Conservation (phyloP, 2,329 filamentous ascomycete genomes). For the Coniochaeta pulveracea region DNA sequence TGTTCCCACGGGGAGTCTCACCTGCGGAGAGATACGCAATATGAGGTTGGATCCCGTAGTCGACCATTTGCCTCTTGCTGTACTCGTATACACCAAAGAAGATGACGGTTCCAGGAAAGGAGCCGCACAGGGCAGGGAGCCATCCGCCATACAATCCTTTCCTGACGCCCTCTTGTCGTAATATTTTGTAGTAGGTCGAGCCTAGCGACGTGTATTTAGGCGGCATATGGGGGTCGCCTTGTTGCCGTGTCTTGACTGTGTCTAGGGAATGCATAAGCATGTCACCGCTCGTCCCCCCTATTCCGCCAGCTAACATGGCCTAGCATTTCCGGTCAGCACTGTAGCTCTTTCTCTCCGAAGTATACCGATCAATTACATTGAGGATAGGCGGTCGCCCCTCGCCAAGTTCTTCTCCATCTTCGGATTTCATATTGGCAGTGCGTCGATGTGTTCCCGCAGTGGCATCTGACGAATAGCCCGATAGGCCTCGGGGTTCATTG, state of each 20-base stretch:
- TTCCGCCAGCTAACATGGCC: slow-evolving; percentile 91
- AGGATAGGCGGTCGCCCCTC: slow-evolving; percentile 51
- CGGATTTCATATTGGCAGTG: slow-evolving; percentile 22
- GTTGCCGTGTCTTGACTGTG: slow-evolving; percentile 95
- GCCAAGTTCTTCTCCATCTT: slow-evolving; percentile 28
- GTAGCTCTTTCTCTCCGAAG: too few relatives aligned
- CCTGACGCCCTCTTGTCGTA: slow-evolving; percentile 78
- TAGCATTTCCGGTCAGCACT: slow-evolving; percentile 23
- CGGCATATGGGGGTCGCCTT: slow-evolving; percentile 87
- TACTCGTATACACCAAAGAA: slow-evolving; percentile 97
- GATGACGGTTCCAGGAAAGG: slow-evolving; percentile 83
- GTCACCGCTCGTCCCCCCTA: slow-evolving; percentile 88
- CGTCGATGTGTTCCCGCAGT: slow-evolving; percentile 9
- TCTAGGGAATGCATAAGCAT: slow-evolving; percentile 98
- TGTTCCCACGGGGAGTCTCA: slow-evolving; percentile 27
- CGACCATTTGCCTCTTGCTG: slow-evolving; percentile 83
- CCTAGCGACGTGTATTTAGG: slow-evolving; percentile 87
- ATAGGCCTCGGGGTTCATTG: slow-evolving; percentile 13
- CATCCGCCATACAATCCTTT: slow-evolving; percentile 91
- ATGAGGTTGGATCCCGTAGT: slow-evolving; percentile 69
- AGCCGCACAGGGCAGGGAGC: slow-evolving; percentile 78
- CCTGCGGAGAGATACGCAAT: slow-evolving; percentile 69
- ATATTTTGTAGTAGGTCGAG: slow-evolving; percentile 85
- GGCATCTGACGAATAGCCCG: slow-evolving; percentile 11
- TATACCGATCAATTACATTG: slow-evolving; percentile 44